Base-by-base conservation (phyloP, 192 early-diverging fungal species). In the Linnemannia hyalina region DNA sequence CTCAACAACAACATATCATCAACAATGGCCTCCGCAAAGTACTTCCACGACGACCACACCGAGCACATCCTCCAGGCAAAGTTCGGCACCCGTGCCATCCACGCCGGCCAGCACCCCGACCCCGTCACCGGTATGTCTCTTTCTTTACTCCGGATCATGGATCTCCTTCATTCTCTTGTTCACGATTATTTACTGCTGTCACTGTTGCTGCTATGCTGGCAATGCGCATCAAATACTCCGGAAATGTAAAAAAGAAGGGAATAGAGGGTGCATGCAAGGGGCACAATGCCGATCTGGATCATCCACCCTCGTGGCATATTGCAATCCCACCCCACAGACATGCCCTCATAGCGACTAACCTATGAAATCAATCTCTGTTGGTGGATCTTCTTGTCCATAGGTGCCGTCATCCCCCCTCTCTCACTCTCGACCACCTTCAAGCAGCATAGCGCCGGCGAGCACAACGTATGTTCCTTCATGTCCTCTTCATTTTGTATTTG, bases 361-460 rank as follows among this genome's bases (percentile, higher is more conserved):
- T 32, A 72, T 73, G 26, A 47, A 46, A 46, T 46, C 44, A 46
- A 11, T 13, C 13, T 46, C 44, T 13, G 3, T 65, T 65, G 60
- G 32, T 40, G 18, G 23, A 26, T 42, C 10, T 60, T 8, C 23
- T 41, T 47, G 26, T 32, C 32, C 44, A 16, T 70, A 85, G 83
- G 83, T 54, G 98, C 98, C n/a, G 98, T 99, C 20, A 98, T 99
- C 77, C 98, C 98, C 54, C 92, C 98, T 20, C 91, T 99, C 46
- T 96, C 95, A 29, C 93, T 99, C 71, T 98, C 98, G 13, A 99
- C 98, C 44, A 99, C 98, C 16, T 99, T 98, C 89, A 95, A 96
- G 89, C 98, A 99, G 91, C 89, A 90, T 42, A 91, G 94, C 35
- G 97, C 98, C n/a, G 98, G 98, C 78, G 95, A 96, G 74, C 96